These are phyloP conservation scores for Myxozyma vanderwaltii DNA, from an alignment of 805 yeast species.

Conservation along the genomic window DNA sequence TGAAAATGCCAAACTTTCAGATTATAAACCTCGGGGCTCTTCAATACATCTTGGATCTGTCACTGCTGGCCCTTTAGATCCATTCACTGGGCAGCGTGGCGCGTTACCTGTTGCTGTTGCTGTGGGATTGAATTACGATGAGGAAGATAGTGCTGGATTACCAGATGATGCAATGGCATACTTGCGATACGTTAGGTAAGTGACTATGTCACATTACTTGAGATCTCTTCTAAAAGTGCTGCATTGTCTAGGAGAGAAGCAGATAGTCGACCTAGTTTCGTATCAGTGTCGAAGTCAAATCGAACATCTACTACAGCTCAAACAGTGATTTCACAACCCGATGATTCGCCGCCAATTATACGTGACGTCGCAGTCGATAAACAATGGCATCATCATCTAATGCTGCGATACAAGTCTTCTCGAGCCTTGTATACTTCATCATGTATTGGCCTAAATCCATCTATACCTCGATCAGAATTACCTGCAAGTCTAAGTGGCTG, in stretches of 20 bases:
- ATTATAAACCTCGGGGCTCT: conserved; percentile 8
- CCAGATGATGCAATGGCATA: conserved; percentile 31
- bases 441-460: background rate
- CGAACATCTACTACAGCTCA: background rate
- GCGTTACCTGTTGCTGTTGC: conserved; percentile 38
- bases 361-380: conserved; percentile 8
- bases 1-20: conserved; percentile 7
- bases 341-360: background rate
- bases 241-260: conserved; percentile 19
- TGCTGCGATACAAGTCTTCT: conserved; percentile 15
- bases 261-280: conserved; percentile 22
- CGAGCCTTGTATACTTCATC: conserved; percentile 12
- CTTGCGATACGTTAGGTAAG: conserved; percentile 20
- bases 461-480: conserved; percentile 36
- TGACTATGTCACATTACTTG: background rate
- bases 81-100: conserved; percentile 38
- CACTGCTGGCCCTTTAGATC: conserved; percentile 38
- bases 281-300: background rate
- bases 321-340: background rate
- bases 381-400: conserved; percentile 25
- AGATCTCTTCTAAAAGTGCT: background rate
- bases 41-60: conserved; percentile 25
- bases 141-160: conserved; percentile 11
- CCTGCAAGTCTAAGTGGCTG: conserved; percentile 48
- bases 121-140: conserved; percentile 22